phyloP scores from a whole-genome alignment of 768 basidiomycete species.

The Xanthoconium stramineum region DNA sequence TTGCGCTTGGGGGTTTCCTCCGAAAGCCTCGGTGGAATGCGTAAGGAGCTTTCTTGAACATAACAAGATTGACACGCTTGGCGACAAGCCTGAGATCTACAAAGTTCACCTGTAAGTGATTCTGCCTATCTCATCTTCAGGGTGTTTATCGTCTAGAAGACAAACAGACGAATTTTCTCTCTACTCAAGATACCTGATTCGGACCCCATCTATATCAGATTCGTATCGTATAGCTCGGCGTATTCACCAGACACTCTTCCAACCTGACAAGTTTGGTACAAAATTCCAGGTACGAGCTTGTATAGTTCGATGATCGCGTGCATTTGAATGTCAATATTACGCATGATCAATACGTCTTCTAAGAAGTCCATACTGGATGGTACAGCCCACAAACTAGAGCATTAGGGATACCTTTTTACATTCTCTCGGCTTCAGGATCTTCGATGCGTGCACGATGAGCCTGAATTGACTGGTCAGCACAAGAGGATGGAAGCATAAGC shows the following conservation, averaged over 20 bases:
- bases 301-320: conserved; percentile 44
- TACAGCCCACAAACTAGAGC: conserved; percentile 23
- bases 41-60: conserved; percentile 42
- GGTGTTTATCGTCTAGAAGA: conserved; percentile 23
- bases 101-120: conserved; percentile 50
- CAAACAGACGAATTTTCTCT: conserved; percentile 40
- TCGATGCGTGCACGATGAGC: conserved; percentile 61
- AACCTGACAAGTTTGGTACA: conserved; percentile 33
- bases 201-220: conserved; percentile 54
- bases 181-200: conserved; percentile 54
- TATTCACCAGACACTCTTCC: conserved; percentile 55
- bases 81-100: conserved; percentile 43
- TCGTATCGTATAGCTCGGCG: conserved; percentile 66
- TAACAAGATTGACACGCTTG: conserved; percentile 42
- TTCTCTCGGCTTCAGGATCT: conserved; percentile 63
- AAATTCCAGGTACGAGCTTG: conserved; percentile 46
- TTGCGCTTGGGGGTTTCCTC: conserved; percentile 60
- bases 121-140: not conserved
- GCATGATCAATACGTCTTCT: conserved; percentile 13
- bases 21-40: conserved; percentile 34
- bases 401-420: conserved; percentile 42
- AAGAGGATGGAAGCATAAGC: not conserved
- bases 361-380: conserved; percentile 12
- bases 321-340: conserved; percentile 4
- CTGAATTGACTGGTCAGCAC: conserved; percentile 31